A percentile compares a stretch with the other conserved stretches of the same genome.
These are phyloP conservation scores for Vickermania spadyakhi DNA, from an alignment of 208 protist genomes.

Conservation along the genomic window DNA sequence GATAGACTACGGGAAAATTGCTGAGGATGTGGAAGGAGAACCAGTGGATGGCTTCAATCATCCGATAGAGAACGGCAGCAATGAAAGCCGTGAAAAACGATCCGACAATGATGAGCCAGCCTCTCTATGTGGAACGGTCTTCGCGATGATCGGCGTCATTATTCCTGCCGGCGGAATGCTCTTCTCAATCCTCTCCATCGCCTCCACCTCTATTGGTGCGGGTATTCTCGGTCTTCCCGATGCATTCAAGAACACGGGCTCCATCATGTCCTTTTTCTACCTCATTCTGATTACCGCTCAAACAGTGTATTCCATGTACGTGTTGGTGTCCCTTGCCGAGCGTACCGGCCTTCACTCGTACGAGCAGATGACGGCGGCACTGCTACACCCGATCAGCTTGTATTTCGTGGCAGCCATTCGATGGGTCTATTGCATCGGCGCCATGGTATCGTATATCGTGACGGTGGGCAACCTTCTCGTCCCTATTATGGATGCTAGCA, in stretches of 20 bases:
- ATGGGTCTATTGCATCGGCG: conserved; percentile 18
- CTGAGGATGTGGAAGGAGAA: no score
- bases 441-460: conserved; percentile 22
- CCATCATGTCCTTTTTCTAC: conserved; percentile 14
- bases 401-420: conserved; percentile 14
- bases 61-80: no score
- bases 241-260: conserved; percentile 19
- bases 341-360: conserved; percentile 15
- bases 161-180: conserved; percentile 1
- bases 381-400: conserved; percentile 8
- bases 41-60: no score
- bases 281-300: conserved; percentile 12
- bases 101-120: background rate
- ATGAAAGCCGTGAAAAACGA: no score
- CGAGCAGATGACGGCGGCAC: conserved; percentile 11
- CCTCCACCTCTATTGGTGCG: conserved; percentile 23
- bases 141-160: background rate
- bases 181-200: conserved; percentile 16
- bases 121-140: background rate
- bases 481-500: conserved; percentile 5
- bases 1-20: no score
- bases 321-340: conserved; percentile 17
- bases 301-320: conserved; percentile 21
- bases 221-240: conserved; percentile 29
- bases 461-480: conserved; percentile 17